These are phyloP conservation scores for Lentinus brumalis DNA, from an alignment of 768 basidiomycete genomes.

Conservation along the genomic window DNA sequence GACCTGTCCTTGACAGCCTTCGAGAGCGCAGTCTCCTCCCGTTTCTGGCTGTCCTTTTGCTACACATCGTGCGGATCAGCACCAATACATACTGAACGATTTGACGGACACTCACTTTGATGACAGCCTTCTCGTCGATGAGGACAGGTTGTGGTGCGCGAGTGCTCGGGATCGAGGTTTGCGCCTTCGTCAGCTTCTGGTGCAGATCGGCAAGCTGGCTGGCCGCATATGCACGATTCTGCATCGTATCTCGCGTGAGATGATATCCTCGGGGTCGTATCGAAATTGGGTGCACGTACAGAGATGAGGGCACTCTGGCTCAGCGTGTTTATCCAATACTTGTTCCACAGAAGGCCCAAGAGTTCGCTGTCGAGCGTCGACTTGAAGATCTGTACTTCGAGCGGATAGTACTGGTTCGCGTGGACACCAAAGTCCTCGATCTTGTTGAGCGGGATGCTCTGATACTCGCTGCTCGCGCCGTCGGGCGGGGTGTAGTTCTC, in stretches of 20 bases:
- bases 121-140: conserved; percentile 47
- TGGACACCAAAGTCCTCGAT: conserved; percentile 99
- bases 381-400: conserved; percentile 96
- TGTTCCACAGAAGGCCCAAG: conserved; percentile 94
- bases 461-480: conserved; percentile 78
- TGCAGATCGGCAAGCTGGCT: conserved; percentile 89
- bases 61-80: conserved; percentile 15
- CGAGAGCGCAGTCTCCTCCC: conserved; percentile 74
- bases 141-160: conserved; percentile 55
- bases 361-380: conserved; percentile 85
- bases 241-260: not conserved
- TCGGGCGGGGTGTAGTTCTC: conserved; percentile 88
- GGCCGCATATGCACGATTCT: conserved; percentile 95
- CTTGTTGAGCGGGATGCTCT: conserved; percentile 94
- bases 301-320: conserved; percentile 92
- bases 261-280: not conserved
- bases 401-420: conserved; percentile 91
- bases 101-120: conserved; percentile 43
- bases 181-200: conserved; percentile 82
- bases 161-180: conserved; percentile 55
- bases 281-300: conserved; percentile 44
- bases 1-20: conserved; percentile 94
- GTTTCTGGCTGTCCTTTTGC: conserved; percentile 78
- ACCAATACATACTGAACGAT: not conserved
- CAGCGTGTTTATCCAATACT: conserved; percentile 98